Percentiles rank a stretch among this genome's conserved stretches.
These are phyloP conservation scores for Clarireedia paspali DNA, from an alignment of 2,329 filamentous ascomycete species.

Conservation along the genomic window DNA sequence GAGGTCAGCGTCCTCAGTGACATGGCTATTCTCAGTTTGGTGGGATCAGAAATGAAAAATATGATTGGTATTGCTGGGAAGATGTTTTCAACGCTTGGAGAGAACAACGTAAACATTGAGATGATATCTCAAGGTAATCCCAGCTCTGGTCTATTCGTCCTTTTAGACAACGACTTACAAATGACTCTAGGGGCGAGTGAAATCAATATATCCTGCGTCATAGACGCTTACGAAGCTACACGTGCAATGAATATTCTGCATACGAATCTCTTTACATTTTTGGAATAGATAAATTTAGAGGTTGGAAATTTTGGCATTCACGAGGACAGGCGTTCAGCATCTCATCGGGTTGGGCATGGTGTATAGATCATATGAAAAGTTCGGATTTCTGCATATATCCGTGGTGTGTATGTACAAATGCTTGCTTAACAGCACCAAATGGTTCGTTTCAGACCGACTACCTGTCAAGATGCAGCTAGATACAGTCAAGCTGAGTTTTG, in stretches of 20 bases:
- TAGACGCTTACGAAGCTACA: constrained; percentile 83
- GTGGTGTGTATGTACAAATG: not conserved
- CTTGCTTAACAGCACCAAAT: not conserved
- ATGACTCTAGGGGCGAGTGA: constrained; percentile 71
- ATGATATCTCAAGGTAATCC: constrained; percentile 93
- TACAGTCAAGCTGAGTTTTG: too few species aligned
- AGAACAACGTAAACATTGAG: constrained; percentile 93
- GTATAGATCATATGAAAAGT: not conserved
- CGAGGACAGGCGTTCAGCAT: constrained; percentile 1
- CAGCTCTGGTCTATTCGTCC: not conserved
- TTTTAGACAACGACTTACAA: constrained; percentile 1
- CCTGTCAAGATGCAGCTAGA: too few species aligned
- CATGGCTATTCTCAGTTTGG: constrained; percentile 93
- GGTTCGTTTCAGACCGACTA: not conserved
- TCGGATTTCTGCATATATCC: constrained; percentile 4
- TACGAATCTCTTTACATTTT: constrained; percentile 92
- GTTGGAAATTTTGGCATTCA: constrained; percentile 2
- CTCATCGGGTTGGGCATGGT: constrained; percentile 1
- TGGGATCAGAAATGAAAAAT: constrained; percentile 95
- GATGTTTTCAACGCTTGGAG: constrained; percentile 92
- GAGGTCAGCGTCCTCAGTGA: constrained; percentile 83
- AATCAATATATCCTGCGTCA: constrained; percentile 98
- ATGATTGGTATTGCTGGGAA: constrained; percentile 89
- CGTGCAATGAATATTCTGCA: constrained; percentile 94
- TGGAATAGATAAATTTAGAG: constrained; percentile 45